phyloP scores from a whole-genome alignment of 345 rosid species.

The Populus nigra region DNA sequence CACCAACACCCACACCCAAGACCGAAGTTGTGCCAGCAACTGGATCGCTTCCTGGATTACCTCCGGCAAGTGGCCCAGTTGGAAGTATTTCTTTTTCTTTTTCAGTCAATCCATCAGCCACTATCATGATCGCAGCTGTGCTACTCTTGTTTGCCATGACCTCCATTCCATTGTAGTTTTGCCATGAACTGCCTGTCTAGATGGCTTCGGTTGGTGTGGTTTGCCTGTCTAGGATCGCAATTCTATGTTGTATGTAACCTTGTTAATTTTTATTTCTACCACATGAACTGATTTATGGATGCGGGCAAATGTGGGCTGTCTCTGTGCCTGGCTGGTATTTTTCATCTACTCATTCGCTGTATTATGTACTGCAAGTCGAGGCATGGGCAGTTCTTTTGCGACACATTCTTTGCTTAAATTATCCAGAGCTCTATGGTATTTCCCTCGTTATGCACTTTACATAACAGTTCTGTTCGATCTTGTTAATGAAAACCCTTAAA shows the following conservation, averaged over 20 bases:
- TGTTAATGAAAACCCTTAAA: background rate
- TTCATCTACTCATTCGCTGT: background rate
- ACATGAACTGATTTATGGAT: conserved; percentile 7
- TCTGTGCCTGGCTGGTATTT: conserved; percentile 3
- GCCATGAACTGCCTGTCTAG: background rate
- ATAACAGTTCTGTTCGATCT: background rate
- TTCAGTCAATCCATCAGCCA: conserved; percentile 30
- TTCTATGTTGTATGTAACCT: conserved; percentile 20
- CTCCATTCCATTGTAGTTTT: conserved; percentile 32
- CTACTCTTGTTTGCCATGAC: conserved; percentile 26
- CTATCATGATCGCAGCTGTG: conserved; percentile 20
- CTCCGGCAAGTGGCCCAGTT: conserved; percentile 54
- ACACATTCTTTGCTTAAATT: background rate
- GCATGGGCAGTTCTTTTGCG: background rate
- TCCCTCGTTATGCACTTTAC: background rate
- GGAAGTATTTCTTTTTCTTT: conserved; percentile 54
- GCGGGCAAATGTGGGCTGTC: background rate
- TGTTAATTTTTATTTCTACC: conserved; percentile 4
- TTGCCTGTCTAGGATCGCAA: conserved; percentile 13
- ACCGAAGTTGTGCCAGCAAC: conserved; percentile 49
- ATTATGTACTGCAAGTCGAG: conserved; percentile 1
- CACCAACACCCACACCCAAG: conserved; percentile 48
- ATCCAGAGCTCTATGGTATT: background rate
- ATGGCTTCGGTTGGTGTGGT: conserved; percentile 16
- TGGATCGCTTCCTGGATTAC: conserved; percentile 54